Conservation (phyloP, 768 basidiomycete genomes). For the Gyrodon lividus region DNA sequence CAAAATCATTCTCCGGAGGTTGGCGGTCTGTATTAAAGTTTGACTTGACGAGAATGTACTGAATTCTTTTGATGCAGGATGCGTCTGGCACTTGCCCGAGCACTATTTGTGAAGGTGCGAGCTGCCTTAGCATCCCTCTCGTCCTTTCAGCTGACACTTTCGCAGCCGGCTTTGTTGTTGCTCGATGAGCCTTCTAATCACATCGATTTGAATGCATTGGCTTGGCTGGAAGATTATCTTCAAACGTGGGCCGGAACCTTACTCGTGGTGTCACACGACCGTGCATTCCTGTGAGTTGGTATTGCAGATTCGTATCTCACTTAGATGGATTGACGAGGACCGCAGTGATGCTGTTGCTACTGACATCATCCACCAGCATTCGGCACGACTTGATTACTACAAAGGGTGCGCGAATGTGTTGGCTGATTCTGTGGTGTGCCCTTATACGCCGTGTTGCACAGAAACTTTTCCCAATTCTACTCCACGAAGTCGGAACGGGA, state of each 20-base stretch:
- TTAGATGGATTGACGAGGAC: constrained; percentile 1
- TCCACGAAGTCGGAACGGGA: constrained; percentile 97
- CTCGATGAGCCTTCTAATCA: constrained; percentile 97
- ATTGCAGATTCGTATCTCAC: not conserved
- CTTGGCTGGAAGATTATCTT: constrained; percentile 96
- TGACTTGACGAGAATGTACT: not conserved
- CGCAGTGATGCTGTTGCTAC: constrained; percentile 90
- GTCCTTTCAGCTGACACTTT: constrained; percentile 6
- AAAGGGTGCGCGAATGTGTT: constrained; percentile 62
- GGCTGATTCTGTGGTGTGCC: not conserved
- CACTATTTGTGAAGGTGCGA: constrained; percentile 88
- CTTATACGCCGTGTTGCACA: constrained; percentile 28
- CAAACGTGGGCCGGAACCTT: constrained; percentile 93
- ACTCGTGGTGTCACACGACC: constrained; percentile 97
- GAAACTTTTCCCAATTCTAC: constrained; percentile 98
- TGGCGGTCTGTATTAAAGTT: constrained; percentile 63
- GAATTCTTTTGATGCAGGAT: constrained; percentile 52
- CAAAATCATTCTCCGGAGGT: constrained; percentile 90
- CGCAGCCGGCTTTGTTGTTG: constrained; percentile 70
- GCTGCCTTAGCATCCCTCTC: not conserved
- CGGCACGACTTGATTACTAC: constrained; percentile 91
- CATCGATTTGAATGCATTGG: constrained; percentile 93
- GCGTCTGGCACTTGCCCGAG: constrained; percentile 93
- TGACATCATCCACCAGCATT: constrained; percentile 97
- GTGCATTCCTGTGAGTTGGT: constrained; percentile 78